Percentiles rank a stretch among this genome's conserved stretches.
Evolutionary conservation across 495 filamentous ascomycete species (phyloP).

Genomic region (Podospora sp.): DNA sequence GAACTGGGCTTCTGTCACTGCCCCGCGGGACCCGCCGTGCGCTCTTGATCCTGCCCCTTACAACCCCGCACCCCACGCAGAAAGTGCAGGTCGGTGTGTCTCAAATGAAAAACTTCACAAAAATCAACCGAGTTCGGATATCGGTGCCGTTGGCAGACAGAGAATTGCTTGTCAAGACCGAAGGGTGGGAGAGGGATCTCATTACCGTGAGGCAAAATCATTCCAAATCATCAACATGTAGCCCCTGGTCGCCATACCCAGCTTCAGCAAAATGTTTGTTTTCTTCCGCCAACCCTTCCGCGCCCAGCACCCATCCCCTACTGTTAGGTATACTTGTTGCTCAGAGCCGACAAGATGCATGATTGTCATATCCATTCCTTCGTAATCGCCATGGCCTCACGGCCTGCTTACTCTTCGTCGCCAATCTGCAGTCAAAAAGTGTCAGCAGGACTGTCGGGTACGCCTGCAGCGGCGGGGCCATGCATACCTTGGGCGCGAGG

Average conservation of each 20-base stretch:
- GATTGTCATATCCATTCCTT: slow-evolving; percentile 29
- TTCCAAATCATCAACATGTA: slow-evolving; percentile 21
- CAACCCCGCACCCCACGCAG: too few relatives aligned
- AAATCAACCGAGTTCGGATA: background rate
- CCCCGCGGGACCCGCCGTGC: too few relatives aligned
- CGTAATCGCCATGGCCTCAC: slow-evolving; percentile 9
- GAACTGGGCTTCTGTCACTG: background rate
- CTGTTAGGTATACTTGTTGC: slow-evolving; percentile 3
- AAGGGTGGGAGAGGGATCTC: slow-evolving; percentile 19
- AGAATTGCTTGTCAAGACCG: background rate
- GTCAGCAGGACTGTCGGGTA: background rate
- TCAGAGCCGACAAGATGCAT: slow-evolving; percentile 9
- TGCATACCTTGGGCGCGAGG: slow-evolving; percentile 88
- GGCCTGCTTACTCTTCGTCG: slow-evolving; percentile 74
- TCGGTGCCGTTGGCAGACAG: background rate
- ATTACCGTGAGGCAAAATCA: slow-evolving; percentile 19
- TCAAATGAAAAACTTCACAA: background rate
- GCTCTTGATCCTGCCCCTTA: too few relatives aligned
- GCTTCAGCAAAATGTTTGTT: background rate
- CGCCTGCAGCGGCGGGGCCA: background rate
- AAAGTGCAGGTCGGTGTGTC: background rate
- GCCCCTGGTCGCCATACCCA: background rate
- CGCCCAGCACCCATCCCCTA: background rate
- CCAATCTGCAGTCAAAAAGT: slow-evolving; percentile 64
- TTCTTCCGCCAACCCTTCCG: background rate